Conservation (phyloP, 1,284 basidiomycete genomes). For the Apiotrichum sp. region DNA sequence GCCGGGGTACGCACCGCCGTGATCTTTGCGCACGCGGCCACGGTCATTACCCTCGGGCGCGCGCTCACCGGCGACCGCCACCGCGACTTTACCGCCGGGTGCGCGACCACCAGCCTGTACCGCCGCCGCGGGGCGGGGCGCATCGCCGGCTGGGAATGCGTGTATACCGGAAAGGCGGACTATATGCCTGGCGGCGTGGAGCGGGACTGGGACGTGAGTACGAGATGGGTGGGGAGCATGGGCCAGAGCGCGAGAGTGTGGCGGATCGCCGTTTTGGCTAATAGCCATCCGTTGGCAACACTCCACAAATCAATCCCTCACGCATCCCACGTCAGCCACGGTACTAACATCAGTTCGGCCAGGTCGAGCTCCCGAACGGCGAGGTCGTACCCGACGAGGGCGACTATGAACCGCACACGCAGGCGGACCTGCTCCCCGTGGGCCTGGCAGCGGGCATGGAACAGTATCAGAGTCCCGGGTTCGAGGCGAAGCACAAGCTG, state of each 20-base stretch:
- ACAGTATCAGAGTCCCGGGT: slow-evolving; percentile 21
- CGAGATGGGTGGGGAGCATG: too few relatives aligned
- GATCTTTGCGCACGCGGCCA: slow-evolving; percentile 52
- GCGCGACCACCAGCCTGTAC: slow-evolving; percentile 42
- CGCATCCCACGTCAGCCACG: too few relatives aligned
- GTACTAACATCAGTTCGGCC: slow-evolving; percentile 26
- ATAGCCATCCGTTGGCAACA: too few relatives aligned
- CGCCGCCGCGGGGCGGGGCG: slow-evolving; percentile 17
- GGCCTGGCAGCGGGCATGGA: slow-evolving; percentile 41
- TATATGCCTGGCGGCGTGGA: slow-evolving; percentile 44
- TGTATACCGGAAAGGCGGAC: slow-evolving; percentile 39
- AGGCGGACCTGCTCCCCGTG: slow-evolving; percentile 36
- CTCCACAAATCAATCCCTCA: too few relatives aligned
- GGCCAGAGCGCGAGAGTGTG: too few relatives aligned
- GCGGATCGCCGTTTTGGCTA: too few relatives aligned
- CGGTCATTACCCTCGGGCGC: slow-evolving; percentile 45
- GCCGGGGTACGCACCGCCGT: slow-evolving; percentile 43
- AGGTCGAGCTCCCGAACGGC: slow-evolving; percentile 32
- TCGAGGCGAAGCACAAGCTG: neutral
- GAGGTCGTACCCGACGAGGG: slow-evolving; percentile 43
- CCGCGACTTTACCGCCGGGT: slow-evolving; percentile 39
- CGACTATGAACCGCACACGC: slow-evolving; percentile 24
- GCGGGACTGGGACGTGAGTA: slow-evolving; percentile 43
- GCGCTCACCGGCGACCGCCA: slow-evolving; percentile 21
- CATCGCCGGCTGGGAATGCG: slow-evolving; percentile 27